Base-by-base conservation (phyloP, 2,329 filamentous ascomycete species). In the Bretziella fagacearum region DNA sequence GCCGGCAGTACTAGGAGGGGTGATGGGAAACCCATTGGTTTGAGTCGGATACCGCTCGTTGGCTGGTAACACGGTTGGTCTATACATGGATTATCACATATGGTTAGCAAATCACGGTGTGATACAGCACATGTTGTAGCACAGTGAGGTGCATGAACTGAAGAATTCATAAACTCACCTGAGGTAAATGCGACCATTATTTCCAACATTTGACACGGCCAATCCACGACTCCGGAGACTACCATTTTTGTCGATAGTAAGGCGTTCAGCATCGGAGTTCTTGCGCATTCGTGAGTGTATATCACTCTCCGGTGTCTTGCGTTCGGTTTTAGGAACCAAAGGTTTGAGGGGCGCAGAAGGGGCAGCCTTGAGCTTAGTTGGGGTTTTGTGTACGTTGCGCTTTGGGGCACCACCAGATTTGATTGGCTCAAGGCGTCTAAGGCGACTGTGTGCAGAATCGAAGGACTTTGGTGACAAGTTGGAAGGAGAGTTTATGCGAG, bases 131-230 rank as follows among this genome's bases (percentile, higher is more conserved):
- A 33, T n/a, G 13, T 15, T 6, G 30, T 33, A 5, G 13, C 30
- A 33, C 30, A n/a, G 6, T n/a, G 17, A 33, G 13, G 4, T 25
- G 23, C 37, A 41, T 6, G 20, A 22, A 46, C 44, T 11, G n/a
- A 36, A 11, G 20, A 10, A 35, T 18, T 15, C 29, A 48, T 42
- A 17, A 27, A 51, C 73, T 58, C 75, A 87, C 81, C 81, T 82
- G 54, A 89, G 60, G 61, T 85, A 89, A 61, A 89, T 84, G 58
- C 79, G 77, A 32, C 83, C 83, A 62, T 86, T 85, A 58, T 85
- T 83, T 20, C 82, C 82, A 51, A 89, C 82, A 60, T 86, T 87
- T 44, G 79, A 77, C 47, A 89, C 83, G 2, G 81, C 78, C 59
- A 89, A 87, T 56, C 84, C 77, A 47, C 79, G 41, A 3, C 33